Percentiles rank a stretch among this genome's conserved stretches.
phyloP scores from a whole-genome alignment of 225 moss, liverwort and hornwort genomes.

The Climacium dendroides region DNA sequence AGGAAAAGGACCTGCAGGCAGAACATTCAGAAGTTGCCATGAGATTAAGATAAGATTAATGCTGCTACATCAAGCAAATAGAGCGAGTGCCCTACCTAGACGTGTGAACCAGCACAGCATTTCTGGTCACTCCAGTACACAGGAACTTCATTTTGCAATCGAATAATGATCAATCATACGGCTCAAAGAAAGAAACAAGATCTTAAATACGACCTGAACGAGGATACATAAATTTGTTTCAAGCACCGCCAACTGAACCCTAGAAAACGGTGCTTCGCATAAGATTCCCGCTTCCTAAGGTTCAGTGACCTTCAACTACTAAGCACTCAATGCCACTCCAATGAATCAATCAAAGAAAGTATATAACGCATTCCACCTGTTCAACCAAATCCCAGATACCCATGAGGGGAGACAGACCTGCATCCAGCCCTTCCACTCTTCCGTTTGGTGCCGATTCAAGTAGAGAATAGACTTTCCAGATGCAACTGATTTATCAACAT shows the following conservation, averaged over 20 bases:
- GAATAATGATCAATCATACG: not conserved
- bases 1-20: constrained; percentile 69
- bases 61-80: not conserved
- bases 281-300: not conserved
- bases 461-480: constrained; percentile 64
- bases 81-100: not conserved
- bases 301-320: not conserved
- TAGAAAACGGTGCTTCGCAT: not conserved
- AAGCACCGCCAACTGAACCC: not conserved
- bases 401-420: constrained; percentile 39
- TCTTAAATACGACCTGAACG: not conserved
- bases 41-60: not conserved
- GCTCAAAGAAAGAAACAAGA: not conserved
- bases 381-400: not conserved
- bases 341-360: not conserved
- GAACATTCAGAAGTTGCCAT: not conserved
- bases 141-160: not conserved
- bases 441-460: constrained; percentile 94
- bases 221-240: not conserved
- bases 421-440: constrained; percentile 99
- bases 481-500: constrained; percentile 48
- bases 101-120: not conserved
- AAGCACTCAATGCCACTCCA: not conserved
- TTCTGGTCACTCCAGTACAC: not conserved
- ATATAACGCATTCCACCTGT: not conserved